Percentiles rank a stretch among this genome's conserved stretches.
Evolutionary conservation across 441 rosid species (phyloP).

Genomic region (Isatis lusitanica): DNA sequence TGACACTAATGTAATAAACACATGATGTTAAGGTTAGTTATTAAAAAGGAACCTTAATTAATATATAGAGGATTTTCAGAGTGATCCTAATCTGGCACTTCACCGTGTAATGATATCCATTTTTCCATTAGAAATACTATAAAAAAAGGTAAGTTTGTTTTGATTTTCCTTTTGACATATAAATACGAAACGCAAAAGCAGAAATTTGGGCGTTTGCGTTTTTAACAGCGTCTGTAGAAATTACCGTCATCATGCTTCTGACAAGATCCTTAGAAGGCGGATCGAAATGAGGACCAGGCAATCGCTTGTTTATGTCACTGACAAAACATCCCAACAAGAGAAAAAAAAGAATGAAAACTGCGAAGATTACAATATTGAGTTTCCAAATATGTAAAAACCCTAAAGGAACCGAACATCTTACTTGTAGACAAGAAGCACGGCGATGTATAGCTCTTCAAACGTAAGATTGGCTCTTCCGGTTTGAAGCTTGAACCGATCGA

Average conservation of each 20-base stretch:
- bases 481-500: slow-evolving; percentile 49
- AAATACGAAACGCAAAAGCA: background rate
- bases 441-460: slow-evolving; percentile 85
- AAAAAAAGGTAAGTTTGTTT: background rate
- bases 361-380: background rate
- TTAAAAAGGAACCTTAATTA: no score
- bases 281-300: slow-evolving; percentile 97
- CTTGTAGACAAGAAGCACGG: slow-evolving; percentile 84
- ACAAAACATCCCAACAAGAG: background rate
- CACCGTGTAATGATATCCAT: no score
- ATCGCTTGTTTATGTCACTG: slow-evolving; percentile 79
- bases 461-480: slow-evolving; percentile 57
- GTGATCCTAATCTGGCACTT: no score
- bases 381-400: background rate
- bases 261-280: slow-evolving; percentile 83
- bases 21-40: no score
- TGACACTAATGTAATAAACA: no score
- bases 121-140: no score
- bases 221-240: background rate
- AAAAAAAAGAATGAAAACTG: no score
- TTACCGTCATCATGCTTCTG: slow-evolving; percentile 61
- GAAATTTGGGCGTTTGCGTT: background rate
- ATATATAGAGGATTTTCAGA: no score
- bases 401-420: slow-evolving; percentile 26
- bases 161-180: background rate